These are phyloP conservation scores for Eucalyptus coolabah DNA, from an alignment of 345 rosid species.

Conservation along the genomic window DNA sequence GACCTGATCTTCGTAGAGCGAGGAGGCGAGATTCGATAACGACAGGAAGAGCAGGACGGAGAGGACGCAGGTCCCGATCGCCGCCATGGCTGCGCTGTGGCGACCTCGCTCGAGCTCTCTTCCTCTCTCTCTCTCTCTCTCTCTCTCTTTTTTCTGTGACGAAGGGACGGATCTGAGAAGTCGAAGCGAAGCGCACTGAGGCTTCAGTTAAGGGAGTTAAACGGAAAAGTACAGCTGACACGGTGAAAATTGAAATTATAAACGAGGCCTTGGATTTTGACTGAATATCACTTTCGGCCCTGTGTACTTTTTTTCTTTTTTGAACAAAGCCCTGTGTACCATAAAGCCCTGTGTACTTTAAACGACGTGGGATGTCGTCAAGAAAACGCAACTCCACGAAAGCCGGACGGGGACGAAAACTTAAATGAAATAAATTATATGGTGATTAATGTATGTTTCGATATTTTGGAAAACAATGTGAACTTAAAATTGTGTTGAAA, in stretches of 20 bases:
- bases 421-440: not conserved
- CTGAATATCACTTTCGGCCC: not conserved
- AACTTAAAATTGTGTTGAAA: not conserved
- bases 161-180: conserved; percentile 12
- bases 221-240: not conserved
- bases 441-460: not conserved
- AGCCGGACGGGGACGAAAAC: not conserved
- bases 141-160: not conserved
- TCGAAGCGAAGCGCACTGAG: not conserved
- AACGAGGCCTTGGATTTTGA: not conserved
- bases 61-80: conserved; percentile 27
- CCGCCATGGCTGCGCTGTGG: conserved; percentile 49
- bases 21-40: conserved; percentile 15
- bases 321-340: not conserved
- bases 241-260: not conserved
- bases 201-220: not conserved
- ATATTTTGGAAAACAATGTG: not conserved
- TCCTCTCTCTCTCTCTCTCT: not conserved
- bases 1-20: conserved; percentile 92
- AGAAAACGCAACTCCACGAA: not conserved
- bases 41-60: conserved; percentile 26
- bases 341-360: not conserved
- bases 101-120: not conserved
- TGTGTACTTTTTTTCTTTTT: not conserved
- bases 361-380: not conserved